These are phyloP conservation scores for Ambrosiella beaveri DNA, from an alignment of 2,329 filamentous ascomycete species.

Conservation along the genomic window DNA sequence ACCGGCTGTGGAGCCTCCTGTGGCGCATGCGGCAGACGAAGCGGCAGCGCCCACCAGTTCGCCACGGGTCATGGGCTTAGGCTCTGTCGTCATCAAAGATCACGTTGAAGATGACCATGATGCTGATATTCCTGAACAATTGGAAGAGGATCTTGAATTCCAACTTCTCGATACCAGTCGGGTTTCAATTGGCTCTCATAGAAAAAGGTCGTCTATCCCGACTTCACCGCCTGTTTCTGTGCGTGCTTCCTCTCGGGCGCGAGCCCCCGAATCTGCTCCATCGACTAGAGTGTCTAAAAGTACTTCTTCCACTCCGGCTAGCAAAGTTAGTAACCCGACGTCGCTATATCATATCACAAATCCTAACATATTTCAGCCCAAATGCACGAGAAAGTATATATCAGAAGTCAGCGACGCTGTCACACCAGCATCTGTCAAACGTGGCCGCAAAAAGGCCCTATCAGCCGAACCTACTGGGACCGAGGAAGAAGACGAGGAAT, in stretches of 20 bases:
- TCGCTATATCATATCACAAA: not conserved
- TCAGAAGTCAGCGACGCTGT: not conserved
- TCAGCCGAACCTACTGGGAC: not conserved
- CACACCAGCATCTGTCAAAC: not conserved
- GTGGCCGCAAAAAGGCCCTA: not conserved
- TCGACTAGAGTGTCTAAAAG: not conserved
- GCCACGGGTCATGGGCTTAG: not conserved
- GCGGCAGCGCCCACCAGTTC: not conserved
- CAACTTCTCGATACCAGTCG: not conserved
- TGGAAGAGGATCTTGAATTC: not conserved
- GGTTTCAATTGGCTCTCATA: not conserved
- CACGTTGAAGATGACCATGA: not conserved
- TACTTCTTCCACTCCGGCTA: not conserved
- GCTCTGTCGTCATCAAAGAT: not conserved
- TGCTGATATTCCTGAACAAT: not conserved
- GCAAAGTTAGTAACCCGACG: not conserved
- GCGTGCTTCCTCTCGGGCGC: not conserved
- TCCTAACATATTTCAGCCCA: not conserved
- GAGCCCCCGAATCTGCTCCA: not conserved
- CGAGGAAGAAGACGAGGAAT: conserved; percentile 19
- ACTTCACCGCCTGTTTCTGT: not conserved
- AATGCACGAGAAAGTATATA: not conserved
- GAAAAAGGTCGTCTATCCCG: not conserved
- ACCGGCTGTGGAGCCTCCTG: not conserved
- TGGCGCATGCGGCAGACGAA: too few relatives aligned